A percentile compares a stretch with the other conserved stretches of the same genome.
phyloP scores from a whole-genome alignment of 2,329 filamentous ascomycete species.

The Orbilia quercus region DNA sequence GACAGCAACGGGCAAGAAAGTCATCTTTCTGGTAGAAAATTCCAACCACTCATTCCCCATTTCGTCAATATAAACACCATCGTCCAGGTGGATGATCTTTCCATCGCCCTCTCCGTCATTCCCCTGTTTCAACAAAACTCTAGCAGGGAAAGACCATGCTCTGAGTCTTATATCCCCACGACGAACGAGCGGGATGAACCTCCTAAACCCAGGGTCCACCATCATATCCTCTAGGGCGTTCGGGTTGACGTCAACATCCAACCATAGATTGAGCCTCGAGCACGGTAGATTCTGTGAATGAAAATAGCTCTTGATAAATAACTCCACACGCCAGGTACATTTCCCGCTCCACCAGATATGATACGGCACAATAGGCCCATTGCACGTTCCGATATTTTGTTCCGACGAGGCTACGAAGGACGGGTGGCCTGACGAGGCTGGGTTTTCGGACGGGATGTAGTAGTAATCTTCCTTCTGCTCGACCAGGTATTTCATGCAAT shows the following conservation, averaged over 20 bases:
- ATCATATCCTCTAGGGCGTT: constrained; percentile 68
- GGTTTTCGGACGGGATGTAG: constrained; percentile 62
- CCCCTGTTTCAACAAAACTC: constrained; percentile 67
- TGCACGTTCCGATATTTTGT: constrained; percentile 66
- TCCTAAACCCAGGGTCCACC: constrained; percentile 67
- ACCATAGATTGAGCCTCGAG: constrained; percentile 68
- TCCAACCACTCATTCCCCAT: constrained; percentile 68
- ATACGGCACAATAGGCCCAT: constrained; percentile 69
- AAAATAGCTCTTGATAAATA: constrained; percentile 70
- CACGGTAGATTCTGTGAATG: constrained; percentile 70
- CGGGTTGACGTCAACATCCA: constrained; percentile 68
- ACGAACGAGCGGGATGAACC: constrained; percentile 68
- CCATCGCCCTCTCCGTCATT: constrained; percentile 68
- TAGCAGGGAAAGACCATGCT: constrained; percentile 68
- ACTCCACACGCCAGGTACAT: constrained; percentile 70
- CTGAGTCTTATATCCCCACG: constrained; percentile 68
- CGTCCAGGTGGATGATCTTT: constrained; percentile 65
- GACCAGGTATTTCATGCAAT: constrained; percentile 68
- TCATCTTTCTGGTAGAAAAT: constrained; percentile 69
- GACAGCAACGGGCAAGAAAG: constrained; percentile 70
- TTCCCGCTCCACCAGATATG: constrained; percentile 71
- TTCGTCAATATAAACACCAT: constrained; percentile 67
- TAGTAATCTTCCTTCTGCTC: constrained; percentile 67
- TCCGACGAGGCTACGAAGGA: constrained; percentile 62
- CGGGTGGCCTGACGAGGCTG: constrained; percentile 62